phyloP scores from a whole-genome alignment of 2,329 filamentous ascomycete species.

The Phoma sp. region DNA sequence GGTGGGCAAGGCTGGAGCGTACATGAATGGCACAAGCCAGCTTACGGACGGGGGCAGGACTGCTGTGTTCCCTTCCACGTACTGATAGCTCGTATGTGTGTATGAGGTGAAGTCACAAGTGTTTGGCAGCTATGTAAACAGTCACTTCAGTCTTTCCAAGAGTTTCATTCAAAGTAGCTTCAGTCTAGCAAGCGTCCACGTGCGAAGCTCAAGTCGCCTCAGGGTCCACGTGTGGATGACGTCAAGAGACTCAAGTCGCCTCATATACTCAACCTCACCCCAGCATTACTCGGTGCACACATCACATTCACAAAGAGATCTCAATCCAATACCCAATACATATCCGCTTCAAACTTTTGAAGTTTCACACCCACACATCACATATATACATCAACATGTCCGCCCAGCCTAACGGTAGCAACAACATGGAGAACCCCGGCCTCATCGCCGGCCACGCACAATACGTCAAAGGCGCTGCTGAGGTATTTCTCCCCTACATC shows the following conservation, averaged over 20 bases:
- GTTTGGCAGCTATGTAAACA: too few species aligned
- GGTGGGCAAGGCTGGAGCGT: slow-evolving; percentile 58
- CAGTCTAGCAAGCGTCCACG: too few species aligned
- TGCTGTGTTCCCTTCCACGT: slow-evolving; percentile 42
- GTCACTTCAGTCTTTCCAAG: too few species aligned
- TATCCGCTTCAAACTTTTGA: not conserved
- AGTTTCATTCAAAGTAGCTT: too few species aligned
- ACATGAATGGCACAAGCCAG: slow-evolving; percentile 61
- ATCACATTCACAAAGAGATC: not conserved
- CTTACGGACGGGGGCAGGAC: slow-evolving; percentile 56
- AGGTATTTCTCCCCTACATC: slow-evolving; percentile 54
- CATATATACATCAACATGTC: slow-evolving; percentile 27
- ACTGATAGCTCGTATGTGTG: slow-evolving; percentile 24
- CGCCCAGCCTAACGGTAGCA: slow-evolving; percentile 15
- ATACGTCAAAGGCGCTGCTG: slow-evolving; percentile 71
- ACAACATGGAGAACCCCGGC: slow-evolving; percentile 56
- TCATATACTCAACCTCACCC: slow-evolving; percentile 4
- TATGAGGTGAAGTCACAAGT: too few species aligned
- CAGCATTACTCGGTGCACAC: not conserved
- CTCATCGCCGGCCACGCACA: slow-evolving; percentile 70
- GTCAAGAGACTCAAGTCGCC: slow-evolving; percentile 2
- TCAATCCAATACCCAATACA: not conserved
- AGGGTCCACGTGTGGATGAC: slow-evolving; percentile 4
- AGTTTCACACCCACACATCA: not conserved
- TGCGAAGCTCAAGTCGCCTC: too few species aligned